Percentiles rank a stretch among this genome's conserved stretches.
Evolutionary conservation across 305 asterid genomes (phyloP).

Genomic region (Rubia tinctorum): DNA sequence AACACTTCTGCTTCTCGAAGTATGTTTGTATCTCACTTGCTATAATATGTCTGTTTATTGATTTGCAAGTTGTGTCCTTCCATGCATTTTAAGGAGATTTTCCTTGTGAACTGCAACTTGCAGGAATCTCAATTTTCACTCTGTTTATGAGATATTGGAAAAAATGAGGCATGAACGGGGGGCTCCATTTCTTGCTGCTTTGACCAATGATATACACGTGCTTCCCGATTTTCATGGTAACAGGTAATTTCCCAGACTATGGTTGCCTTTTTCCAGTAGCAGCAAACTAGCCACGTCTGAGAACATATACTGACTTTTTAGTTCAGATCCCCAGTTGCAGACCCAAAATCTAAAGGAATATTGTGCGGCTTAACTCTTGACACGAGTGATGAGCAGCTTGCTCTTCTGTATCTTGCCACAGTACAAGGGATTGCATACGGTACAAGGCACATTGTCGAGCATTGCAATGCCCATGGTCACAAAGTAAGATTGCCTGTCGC

Average conservation of each 20-base stretch:
- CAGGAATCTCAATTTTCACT: slow-evolving; percentile 77
- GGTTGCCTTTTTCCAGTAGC: not conserved
- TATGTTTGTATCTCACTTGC: slow-evolving; percentile 26
- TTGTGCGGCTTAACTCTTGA: slow-evolving; percentile 84
- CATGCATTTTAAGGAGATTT: slow-evolving; percentile 5
- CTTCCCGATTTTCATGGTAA: slow-evolving; percentile 98
- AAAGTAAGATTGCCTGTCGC: slow-evolving; percentile 40
- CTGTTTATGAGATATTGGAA: slow-evolving; percentile 77
- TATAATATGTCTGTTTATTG: not conserved
- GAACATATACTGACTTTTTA: slow-evolving; percentile 29
- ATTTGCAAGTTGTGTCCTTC: not conserved
- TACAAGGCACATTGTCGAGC: slow-evolving; percentile 92
- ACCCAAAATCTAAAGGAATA: slow-evolving; percentile 86
- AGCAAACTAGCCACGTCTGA: not conserved
- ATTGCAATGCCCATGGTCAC: slow-evolving; percentile 93
- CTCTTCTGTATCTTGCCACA: slow-evolving; percentile 84
- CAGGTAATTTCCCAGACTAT: slow-evolving; percentile 46
- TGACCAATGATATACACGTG: slow-evolving; percentile 75
- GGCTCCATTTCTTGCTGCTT: slow-evolving; percentile 69
- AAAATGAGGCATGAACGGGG: slow-evolving; percentile 49
- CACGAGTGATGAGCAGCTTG: slow-evolving; percentile 82
- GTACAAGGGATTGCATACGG: slow-evolving; percentile 95
- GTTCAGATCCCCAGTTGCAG: slow-evolving; percentile 95
- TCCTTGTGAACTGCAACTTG: slow-evolving; percentile 16
- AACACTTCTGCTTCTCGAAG: slow-evolving; percentile 90